These are phyloP conservation scores for Hemileccinum rubropunctum DNA, from an alignment of 768 basidiomycete species.

Conservation along the genomic window DNA sequence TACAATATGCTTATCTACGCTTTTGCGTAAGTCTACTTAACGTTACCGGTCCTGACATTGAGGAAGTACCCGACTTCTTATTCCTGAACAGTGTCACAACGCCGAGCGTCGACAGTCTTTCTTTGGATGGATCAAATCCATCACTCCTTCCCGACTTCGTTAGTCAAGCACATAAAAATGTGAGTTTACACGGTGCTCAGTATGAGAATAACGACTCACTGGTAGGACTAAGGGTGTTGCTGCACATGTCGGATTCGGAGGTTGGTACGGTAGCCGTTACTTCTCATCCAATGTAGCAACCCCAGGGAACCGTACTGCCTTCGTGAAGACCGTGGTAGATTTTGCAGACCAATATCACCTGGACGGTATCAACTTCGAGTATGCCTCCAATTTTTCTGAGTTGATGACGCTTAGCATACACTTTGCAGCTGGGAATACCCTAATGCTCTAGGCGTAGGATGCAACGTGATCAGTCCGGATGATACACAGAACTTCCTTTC, in stretches of 20 bases:
- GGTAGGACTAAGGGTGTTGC: slow-evolving; percentile 44
- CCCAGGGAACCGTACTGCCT: slow-evolving; percentile 54
- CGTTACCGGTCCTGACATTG: not conserved
- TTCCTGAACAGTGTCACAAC: slow-evolving; percentile 32
- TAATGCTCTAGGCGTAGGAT: slow-evolving; percentile 58
- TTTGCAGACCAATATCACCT: slow-evolving; percentile 50
- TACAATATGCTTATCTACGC: no score
- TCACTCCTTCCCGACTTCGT: slow-evolving; percentile 58
- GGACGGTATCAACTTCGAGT: slow-evolving; percentile 50
- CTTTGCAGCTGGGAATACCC: slow-evolving; percentile 84
- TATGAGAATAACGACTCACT: not conserved
- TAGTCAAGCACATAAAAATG: slow-evolving; percentile 36
- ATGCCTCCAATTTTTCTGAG: not conserved
- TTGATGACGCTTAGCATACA: not conserved
- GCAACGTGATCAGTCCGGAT: slow-evolving; percentile 52
- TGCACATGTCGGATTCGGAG: slow-evolving; percentile 62
- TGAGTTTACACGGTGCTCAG: slow-evolving; percentile 14
- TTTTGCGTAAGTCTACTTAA: slow-evolving; percentile 32
- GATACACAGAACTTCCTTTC: slow-evolving; percentile 78
- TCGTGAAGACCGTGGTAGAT: slow-evolving; percentile 53
- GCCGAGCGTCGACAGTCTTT: slow-evolving; percentile 28
- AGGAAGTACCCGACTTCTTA: not conserved
- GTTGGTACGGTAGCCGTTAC: slow-evolving; percentile 63
- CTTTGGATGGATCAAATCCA: slow-evolving; percentile 43
- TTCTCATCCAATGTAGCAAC: slow-evolving; percentile 63